Percentiles rank a stretch among this genome's conserved stretches.
These are phyloP conservation scores for Euptelea pleiosperma DNA, from an alignment of 164 flowering plant species.

Conservation along the genomic window DNA sequence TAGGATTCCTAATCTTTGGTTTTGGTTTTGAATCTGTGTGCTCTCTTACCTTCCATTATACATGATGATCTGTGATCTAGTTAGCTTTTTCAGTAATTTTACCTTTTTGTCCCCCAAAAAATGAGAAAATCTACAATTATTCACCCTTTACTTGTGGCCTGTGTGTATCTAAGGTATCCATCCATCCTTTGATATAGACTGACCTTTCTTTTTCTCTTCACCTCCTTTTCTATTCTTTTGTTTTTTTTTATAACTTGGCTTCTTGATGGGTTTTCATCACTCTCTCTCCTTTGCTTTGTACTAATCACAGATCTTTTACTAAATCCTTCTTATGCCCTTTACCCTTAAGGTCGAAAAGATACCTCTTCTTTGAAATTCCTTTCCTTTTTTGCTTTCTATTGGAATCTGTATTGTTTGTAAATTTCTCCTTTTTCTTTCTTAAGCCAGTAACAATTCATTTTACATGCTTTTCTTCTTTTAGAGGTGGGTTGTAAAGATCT, in stretches of 20 bases:
- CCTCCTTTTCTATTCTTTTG: background rate
- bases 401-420: too few relatives aligned
- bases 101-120: slow-evolving; percentile 6
- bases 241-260: background rate
- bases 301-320: background rate
- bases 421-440: too few relatives aligned
- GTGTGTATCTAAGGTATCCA: too few relatives aligned
- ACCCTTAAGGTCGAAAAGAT: background rate
- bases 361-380: too few relatives aligned
- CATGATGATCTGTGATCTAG: too few relatives aligned
- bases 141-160: too few relatives aligned
- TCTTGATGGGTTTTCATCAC: background rate
- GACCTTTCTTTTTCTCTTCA: background rate
- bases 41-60: too few relatives aligned
- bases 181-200: background rate
- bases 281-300: background rate
- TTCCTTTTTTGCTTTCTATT: slow-evolving; percentile 1
- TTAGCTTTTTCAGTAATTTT: background rate
- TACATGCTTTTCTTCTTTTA: too few relatives aligned
- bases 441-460: too few relatives aligned
- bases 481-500: too few relatives aligned
- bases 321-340: background rate
- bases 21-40: too few relatives aligned
- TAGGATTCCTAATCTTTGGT: too few relatives aligned
- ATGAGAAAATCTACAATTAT: background rate